A percentile compares a stretch with the other conserved stretches of the same genome.
phyloP scores from a whole-genome alignment of 129 eudicot species.

The Lactuca sativa region DNA sequence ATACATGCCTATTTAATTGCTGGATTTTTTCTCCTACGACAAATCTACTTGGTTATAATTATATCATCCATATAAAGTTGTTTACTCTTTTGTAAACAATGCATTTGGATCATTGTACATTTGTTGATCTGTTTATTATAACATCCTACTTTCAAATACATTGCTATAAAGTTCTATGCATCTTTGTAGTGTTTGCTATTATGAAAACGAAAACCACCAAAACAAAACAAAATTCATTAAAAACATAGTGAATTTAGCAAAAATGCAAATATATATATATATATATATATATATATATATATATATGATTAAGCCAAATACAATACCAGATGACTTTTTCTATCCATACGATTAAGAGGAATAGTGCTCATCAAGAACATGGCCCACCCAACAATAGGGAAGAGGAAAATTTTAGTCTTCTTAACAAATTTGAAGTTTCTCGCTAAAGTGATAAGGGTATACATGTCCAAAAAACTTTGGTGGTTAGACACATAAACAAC shows the following conservation, averaged over 20 bases:
- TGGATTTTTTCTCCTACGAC: too few relatives aligned
- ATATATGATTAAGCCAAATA: neutral
- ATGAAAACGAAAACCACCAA: slow-evolving; percentile 11
- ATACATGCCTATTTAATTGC: too few relatives aligned
- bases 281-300: too few relatives aligned
- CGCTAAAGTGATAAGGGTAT: slow-evolving; percentile 75
- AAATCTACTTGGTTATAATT: too few relatives aligned
- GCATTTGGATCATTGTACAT: too few relatives aligned
- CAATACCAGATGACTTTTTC: slow-evolving; percentile 80
- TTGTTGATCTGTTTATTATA: too few relatives aligned
- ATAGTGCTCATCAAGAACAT: slow-evolving; percentile 81
- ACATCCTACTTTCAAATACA: too few relatives aligned
- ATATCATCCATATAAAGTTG: too few relatives aligned
- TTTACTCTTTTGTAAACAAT: too few relatives aligned
- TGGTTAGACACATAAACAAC: slow-evolving; percentile 93
- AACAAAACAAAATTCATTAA: slow-evolving; percentile 2
- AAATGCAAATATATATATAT: too few relatives aligned
- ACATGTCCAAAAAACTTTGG: slow-evolving; percentile 91
- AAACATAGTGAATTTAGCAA: neutral
- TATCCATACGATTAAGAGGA: slow-evolving; percentile 93
- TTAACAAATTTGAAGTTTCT: slow-evolving; percentile 91
- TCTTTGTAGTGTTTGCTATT: slow-evolving; percentile 77
- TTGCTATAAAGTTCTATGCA: slow-evolving; percentile 54
- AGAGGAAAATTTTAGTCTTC: slow-evolving; percentile 77
- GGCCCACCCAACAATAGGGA: slow-evolving; percentile 93